Percentiles rank a stretch among this genome's conserved stretches.
phyloP scores from a whole-genome alignment of 2,329 filamentous ascomycete genomes.

The Blumeria hordei region DNA sequence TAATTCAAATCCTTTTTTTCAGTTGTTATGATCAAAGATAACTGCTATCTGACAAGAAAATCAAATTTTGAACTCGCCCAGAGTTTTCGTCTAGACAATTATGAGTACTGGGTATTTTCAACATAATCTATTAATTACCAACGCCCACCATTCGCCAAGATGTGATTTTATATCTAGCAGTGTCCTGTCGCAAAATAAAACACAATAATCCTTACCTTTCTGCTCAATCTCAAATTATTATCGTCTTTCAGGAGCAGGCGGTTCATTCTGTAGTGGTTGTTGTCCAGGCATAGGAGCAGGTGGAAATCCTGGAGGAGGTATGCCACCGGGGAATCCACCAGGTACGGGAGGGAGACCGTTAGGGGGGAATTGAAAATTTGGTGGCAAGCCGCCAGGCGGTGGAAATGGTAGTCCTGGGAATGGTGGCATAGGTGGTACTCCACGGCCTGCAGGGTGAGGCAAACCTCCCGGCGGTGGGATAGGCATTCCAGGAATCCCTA shows the following conservation, averaged over 20 bases:
- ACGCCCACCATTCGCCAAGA: too few relatives aligned
- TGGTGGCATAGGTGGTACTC: slow-evolving; percentile 15
- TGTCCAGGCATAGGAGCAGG: not conserved
- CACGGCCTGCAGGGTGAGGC: slow-evolving; percentile 9
- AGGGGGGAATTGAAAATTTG: slow-evolving; percentile 25
- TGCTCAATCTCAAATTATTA: not conserved
- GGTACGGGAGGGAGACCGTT: slow-evolving; percentile 8
- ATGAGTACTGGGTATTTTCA: too few relatives aligned
- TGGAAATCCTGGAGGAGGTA: not conserved
- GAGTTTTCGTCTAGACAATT: too few relatives aligned
- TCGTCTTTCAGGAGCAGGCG: not conserved
- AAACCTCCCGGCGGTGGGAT: slow-evolving; percentile 23
- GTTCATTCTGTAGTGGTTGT: not conserved
- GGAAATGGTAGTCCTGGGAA: slow-evolving; percentile 20
- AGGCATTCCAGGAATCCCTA: slow-evolving; percentile 3
- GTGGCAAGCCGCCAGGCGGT: slow-evolving; percentile 22
- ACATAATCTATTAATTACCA: too few relatives aligned
- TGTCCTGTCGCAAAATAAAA: too few relatives aligned
- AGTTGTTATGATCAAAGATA: too few relatives aligned
- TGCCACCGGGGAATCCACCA: slow-evolving; percentile 4
- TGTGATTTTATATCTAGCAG: too few relatives aligned
- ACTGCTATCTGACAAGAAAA: too few relatives aligned
- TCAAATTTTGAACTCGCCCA: too few relatives aligned
- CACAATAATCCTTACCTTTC: too few relatives aligned
- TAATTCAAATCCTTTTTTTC: too few relatives aligned